Evolutionary conservation across 495 filamentous ascomycete species (phyloP).

Genomic region (Cercophora scortea): DNA sequence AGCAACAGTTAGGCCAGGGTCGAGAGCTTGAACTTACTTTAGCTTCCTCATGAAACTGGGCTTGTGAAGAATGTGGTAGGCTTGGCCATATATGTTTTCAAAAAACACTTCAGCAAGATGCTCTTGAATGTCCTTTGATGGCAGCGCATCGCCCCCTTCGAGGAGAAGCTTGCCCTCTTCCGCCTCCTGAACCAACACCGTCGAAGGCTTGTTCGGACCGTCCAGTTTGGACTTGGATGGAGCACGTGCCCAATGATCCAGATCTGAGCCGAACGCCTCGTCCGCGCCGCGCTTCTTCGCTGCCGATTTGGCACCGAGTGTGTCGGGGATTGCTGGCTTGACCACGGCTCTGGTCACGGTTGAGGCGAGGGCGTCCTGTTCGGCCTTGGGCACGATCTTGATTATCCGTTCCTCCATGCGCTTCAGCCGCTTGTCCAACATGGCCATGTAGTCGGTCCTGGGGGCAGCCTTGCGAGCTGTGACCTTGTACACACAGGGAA

Average conservation of each 20-base stretch:
- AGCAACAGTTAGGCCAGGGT: neutral
- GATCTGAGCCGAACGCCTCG: constrained; percentile 76
- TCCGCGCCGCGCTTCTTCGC: constrained; percentile 80
- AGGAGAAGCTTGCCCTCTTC: constrained; percentile 67
- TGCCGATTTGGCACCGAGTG: constrained; percentile 40
- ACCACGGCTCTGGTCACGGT: constrained; percentile 66
- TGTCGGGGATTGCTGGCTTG: constrained; percentile 65
- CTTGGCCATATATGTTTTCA: constrained; percentile 91
- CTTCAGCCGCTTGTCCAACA: constrained; percentile 88
- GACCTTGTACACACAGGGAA: constrained; percentile 98
- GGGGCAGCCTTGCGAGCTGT: constrained; percentile 93
- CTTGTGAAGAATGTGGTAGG: constrained; percentile 92
- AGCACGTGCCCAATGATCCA: constrained; percentile 75
- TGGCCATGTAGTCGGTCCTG: constrained; percentile 97
- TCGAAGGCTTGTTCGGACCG: constrained; percentile 41
- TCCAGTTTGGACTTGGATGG: constrained; percentile 37
- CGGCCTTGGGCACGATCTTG: constrained; percentile 86
- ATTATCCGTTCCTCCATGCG: constrained; percentile 97
- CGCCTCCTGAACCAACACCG: constrained; percentile 53
- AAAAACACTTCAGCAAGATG: constrained; percentile 94
- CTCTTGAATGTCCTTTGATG: constrained; percentile 83
- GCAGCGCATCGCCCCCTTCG: constrained; percentile 78
- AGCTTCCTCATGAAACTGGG: constrained; percentile 90
- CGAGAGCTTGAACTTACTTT: constrained; percentile 36
- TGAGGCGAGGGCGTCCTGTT: constrained; percentile 45